phyloP scores from a whole-genome alignment of 2,329 filamentous ascomycete genomes.

The Monosporascus sp. region DNA sequence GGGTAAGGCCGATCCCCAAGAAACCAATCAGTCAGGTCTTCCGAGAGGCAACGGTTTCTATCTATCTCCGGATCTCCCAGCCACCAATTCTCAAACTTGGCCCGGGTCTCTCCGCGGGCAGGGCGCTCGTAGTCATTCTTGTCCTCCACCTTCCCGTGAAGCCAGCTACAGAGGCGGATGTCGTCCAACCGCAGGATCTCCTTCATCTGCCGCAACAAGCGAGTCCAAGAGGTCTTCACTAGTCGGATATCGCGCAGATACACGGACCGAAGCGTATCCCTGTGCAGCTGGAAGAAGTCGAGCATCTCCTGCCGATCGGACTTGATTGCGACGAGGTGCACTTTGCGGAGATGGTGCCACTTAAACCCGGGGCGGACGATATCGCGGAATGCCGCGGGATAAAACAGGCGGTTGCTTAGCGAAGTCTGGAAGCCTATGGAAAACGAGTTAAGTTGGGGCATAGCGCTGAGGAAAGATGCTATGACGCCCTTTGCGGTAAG shows the following conservation, averaged over 20 bases:
- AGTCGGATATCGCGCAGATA: not conserved
- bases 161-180: not conserved
- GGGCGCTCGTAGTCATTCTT: not conserved
- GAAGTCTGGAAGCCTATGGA: not conserved
- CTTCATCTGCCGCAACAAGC: slow-evolving; percentile 1
- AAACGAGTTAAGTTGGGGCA: not conserved
- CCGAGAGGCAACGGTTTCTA: not conserved
- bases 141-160: not conserved
- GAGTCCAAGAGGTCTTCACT: not conserved
- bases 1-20: not conserved
- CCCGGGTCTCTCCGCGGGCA: not conserved
- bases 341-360: slow-evolving; percentile 1
- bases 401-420: not conserved
- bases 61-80: not conserved
- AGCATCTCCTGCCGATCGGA: slow-evolving; percentile 4
- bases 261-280: not conserved
- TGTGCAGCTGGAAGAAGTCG: slow-evolving; percentile 1
- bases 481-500: not conserved
- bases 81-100: not conserved
- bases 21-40: not conserved
- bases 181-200: not conserved
- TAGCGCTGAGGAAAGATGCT: not conserved
- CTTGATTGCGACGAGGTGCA: not conserved
- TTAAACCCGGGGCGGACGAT: not conserved
- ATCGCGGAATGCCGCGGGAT: not conserved